Conservation (phyloP, 2,329 filamentous ascomycete species). For the Aspergillus proliferans region DNA sequence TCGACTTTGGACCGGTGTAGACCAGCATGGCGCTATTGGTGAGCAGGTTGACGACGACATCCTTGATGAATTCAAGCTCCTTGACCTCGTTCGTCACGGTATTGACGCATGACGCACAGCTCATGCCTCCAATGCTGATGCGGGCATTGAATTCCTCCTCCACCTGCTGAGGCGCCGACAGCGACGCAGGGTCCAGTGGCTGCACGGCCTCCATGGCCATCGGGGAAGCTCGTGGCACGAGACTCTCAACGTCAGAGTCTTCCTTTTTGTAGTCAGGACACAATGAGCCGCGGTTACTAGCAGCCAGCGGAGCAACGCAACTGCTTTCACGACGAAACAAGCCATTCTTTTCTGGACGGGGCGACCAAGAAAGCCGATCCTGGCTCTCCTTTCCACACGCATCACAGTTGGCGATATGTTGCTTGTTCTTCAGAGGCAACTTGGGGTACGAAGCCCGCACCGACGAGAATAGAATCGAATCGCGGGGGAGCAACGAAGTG, state of each 20-base stretch:
- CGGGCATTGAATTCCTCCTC: conserved; percentile 20
- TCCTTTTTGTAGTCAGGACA: background rate
- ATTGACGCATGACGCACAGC: conserved; percentile 63
- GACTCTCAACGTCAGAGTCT: conserved; percentile 3
- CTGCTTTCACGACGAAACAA: background rate
- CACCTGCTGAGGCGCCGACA: background rate
- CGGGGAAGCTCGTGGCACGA: background rate
- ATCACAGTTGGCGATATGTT: conserved; percentile 47
- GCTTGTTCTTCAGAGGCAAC: conserved; percentile 16
- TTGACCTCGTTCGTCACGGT: conserved; percentile 56
- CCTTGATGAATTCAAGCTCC: conserved; percentile 53
- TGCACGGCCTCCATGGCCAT: background rate
- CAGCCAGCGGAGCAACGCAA: conserved; percentile 4
- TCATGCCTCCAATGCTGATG: conserved; percentile 63
- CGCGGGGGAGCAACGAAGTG: conserved; percentile 22
- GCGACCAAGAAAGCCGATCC: conserved; percentile 12
- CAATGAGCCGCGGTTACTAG: background rate
- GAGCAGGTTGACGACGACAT: conserved; percentile 58
- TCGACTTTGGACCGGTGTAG: conserved; percentile 45
- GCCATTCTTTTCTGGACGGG: conserved; percentile 8
- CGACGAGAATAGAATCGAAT: conserved; percentile 17
- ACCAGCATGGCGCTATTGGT: conserved; percentile 61
- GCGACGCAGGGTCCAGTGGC: conserved; percentile 1
- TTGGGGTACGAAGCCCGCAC: conserved; percentile 14
- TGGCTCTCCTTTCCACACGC: conserved; percentile 41